Conservation (phyloP, 1,284 basidiomycete genomes). For the Ganoderma meredithae region DNA sequence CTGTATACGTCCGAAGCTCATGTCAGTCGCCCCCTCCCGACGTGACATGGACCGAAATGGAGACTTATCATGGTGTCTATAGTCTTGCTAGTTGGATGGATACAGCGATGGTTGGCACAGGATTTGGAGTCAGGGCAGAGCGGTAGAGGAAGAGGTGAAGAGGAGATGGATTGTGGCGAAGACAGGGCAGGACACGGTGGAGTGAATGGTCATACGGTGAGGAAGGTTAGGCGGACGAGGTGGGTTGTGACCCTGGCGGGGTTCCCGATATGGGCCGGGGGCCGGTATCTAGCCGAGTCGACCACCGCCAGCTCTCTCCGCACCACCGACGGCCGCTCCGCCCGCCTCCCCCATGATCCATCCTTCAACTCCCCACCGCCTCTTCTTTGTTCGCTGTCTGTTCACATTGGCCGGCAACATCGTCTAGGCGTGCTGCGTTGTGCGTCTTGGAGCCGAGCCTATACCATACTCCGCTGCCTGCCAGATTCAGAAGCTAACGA, state of each 20-base stretch:
- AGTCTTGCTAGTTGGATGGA: not conserved
- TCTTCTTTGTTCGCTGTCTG: not conserved
- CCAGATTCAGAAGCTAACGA: slow-evolving; percentile 5
- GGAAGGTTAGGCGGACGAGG: slow-evolving; percentile 18
- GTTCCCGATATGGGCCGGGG: slow-evolving; percentile 14
- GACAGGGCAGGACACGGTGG: slow-evolving; percentile 3
- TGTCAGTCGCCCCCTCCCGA: slow-evolving; percentile 29
- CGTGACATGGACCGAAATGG: not conserved
- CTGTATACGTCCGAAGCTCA: slow-evolving; percentile 48
- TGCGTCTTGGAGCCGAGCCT: not conserved
- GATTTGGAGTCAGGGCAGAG: not conserved
- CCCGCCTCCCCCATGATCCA: not conserved
- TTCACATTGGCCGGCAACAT: not conserved
- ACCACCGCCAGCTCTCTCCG: not conserved
- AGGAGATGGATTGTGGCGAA: not conserved
- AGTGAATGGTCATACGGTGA: slow-evolving; percentile 12
- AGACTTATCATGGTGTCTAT: slow-evolving; percentile 45
- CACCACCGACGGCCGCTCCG: not conserved
- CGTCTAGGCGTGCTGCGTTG: not conserved
- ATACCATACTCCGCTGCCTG: not conserved
- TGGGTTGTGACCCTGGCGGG: slow-evolving; percentile 8
- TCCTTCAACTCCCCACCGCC: not conserved
- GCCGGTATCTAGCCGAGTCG: slow-evolving; percentile 21
- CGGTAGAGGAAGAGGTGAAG: not conserved
- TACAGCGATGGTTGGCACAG: not conserved